Evolutionary conservation across 192 early-diverging fungal species (phyloP).

Genomic region (Coemansia javaensis): DNA sequence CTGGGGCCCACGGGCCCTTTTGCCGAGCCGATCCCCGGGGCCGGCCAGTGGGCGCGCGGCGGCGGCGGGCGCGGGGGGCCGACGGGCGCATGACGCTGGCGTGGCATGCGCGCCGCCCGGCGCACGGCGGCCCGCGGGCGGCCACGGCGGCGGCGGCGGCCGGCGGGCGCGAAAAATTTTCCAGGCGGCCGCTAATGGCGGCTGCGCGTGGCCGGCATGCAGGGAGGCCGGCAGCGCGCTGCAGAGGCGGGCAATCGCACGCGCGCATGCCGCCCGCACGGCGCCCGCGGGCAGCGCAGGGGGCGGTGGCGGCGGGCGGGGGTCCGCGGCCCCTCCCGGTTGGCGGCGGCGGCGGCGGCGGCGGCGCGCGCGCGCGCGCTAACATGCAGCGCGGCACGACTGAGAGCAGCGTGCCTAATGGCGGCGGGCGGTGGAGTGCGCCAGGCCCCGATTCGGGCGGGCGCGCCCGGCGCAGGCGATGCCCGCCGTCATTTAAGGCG

Average conservation of each 20-base stretch:
- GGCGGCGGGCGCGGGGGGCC: neutral
- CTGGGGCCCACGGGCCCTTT: neutral
- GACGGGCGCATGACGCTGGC: too few species aligned
- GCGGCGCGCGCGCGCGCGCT: too few species aligned
- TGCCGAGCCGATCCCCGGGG: constrained; percentile 11
- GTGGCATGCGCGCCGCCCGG: neutral
- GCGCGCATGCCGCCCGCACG: neutral
- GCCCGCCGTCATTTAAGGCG: constrained; percentile 9
- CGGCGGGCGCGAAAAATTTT: neutral
- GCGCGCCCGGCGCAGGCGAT: too few species aligned
- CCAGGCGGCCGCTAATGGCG: constrained; percentile 4
- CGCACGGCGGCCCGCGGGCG: neutral
- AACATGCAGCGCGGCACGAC: constrained; percentile 11
- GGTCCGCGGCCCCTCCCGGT: constrained; percentile 1
- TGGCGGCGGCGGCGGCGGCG: too few species aligned
- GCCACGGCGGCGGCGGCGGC: constrained; percentile 2
- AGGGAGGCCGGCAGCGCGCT: constrained; percentile 1
- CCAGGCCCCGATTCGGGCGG: too few species aligned
- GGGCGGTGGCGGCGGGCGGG: constrained; percentile 8
- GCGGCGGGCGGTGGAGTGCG: constrained; percentile 14
- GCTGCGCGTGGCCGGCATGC: constrained; percentile 1
- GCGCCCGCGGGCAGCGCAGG: neutral
- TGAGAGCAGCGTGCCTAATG: constrained; percentile 12
- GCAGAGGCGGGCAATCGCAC: neutral
- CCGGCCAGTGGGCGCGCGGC: neutral